phyloP scores from a whole-genome alignment of 2,329 filamentous ascomycete species.

The Fusarium caatingaense region DNA sequence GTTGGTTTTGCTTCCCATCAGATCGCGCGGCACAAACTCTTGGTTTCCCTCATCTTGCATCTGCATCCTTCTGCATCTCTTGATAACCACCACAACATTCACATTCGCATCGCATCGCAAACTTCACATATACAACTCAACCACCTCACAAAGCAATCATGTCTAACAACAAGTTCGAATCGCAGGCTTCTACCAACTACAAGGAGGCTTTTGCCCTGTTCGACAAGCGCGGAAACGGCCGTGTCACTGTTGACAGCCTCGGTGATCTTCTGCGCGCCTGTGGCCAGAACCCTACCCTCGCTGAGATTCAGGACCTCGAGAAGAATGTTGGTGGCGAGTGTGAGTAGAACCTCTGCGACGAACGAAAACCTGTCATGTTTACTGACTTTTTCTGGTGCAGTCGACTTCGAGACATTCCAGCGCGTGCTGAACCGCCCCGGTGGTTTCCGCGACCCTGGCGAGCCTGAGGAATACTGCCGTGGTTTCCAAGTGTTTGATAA shows the following conservation, averaged over 20 bases:
- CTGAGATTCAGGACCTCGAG: conserved; percentile 93
- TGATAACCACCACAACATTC: conserved; percentile 26
- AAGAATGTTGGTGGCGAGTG: conserved; percentile 90
- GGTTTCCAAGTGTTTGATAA: conserved; percentile 99
- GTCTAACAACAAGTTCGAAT: conserved; percentile 65
- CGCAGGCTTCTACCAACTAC: conserved; percentile 92
- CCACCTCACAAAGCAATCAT: conserved; percentile 48
- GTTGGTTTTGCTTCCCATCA: conserved; percentile 41
- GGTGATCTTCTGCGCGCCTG: conserved; percentile 96
- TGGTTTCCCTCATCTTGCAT: conserved; percentile 23
- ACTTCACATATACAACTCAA: conserved; percentile 17
- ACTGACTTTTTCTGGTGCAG: conserved; percentile 58
- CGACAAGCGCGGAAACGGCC: conserved; percentile 98
- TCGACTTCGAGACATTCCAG: conserved; percentile 97
- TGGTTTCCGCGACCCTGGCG: conserved; percentile 97
- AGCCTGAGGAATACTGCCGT: conserved; percentile 97
- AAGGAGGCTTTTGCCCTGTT: conserved; percentile 99
- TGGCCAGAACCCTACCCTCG: conserved; percentile 95
- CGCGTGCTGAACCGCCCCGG: conserved; percentile 97
- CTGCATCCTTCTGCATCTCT: conserved; percentile 24
- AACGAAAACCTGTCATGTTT: neutral
- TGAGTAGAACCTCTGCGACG: conserved; percentile 63
- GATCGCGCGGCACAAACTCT: conserved; percentile 30
- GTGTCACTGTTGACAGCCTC: conserved; percentile 85
- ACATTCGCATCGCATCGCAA: conserved; percentile 20